Percentiles rank a stretch among this genome's conserved stretches.
phyloP scores from a whole-genome alignment of 2,329 filamentous ascomycete genomes.

The Ophiostoma sp. region DNA sequence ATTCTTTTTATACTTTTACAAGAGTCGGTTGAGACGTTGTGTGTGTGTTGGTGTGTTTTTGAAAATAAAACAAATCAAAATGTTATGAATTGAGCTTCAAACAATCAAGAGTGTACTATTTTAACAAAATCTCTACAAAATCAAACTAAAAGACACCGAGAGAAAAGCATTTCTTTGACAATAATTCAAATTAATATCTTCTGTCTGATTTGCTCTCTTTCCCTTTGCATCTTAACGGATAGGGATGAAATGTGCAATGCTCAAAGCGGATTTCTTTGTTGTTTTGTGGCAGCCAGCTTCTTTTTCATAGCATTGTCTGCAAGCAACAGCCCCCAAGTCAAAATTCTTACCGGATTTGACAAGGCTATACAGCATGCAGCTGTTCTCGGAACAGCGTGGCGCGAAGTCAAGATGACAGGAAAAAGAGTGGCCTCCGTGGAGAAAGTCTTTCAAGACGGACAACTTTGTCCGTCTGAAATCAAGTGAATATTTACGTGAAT shows the following conservation, averaged over 20 bases:
- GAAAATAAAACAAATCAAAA: not conserved
- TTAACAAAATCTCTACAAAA: too few relatives aligned
- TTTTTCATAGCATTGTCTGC: not conserved
- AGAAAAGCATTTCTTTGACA: too few relatives aligned
- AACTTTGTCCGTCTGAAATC: not conserved
- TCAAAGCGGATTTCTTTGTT: slow-evolving; percentile 10
- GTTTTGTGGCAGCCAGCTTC: not conserved
- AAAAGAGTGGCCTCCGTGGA: not conserved
- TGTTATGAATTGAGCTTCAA: not conserved
- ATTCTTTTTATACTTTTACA: not conserved
- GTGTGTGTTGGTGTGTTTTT: not conserved
- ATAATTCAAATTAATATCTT: too few relatives aligned
- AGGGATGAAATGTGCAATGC: slow-evolving; percentile 3
- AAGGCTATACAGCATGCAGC: not conserved
- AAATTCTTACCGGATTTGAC: not conserved
- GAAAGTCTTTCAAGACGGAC: not conserved
- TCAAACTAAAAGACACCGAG: too few relatives aligned
- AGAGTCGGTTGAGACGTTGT: not conserved
- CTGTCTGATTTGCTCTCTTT: too few relatives aligned
- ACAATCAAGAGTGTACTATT: not conserved
- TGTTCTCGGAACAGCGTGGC: not conserved
- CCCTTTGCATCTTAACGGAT: slow-evolving; percentile 17
- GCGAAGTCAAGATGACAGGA: too few relatives aligned
- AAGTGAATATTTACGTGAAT: not conserved
- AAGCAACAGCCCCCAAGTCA: not conserved